These are phyloP conservation scores for Lolium multiflorum DNA, from an alignment of 176 grass and related monocot species.

Conservation along the genomic window DNA sequence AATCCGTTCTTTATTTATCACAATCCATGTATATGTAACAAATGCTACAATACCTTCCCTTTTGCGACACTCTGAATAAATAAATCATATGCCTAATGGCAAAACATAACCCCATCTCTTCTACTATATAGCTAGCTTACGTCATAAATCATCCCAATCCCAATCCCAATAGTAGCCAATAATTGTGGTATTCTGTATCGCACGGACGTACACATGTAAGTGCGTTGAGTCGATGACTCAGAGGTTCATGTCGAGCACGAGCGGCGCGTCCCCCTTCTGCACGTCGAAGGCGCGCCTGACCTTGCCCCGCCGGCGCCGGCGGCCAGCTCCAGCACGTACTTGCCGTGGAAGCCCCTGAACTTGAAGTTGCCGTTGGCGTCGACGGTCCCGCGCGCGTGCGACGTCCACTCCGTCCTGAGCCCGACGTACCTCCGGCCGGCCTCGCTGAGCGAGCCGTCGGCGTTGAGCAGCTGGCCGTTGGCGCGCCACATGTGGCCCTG, in stretches of 20 bases:
- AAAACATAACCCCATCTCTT: background rate
- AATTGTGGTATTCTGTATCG: too few species aligned
- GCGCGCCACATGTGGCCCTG: slow-evolving; percentile 63
- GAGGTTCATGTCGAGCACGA: slow-evolving; percentile 53
- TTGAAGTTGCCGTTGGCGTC: too few species aligned
- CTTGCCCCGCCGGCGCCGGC: slow-evolving; percentile 36
- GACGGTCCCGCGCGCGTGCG: too few species aligned
- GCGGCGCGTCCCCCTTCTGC: slow-evolving; percentile 51
- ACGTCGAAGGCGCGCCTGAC: slow-evolving; percentile 55
- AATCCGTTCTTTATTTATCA: too few species aligned
- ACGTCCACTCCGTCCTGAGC: slow-evolving; percentile 59
- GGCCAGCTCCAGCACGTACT: background rate
- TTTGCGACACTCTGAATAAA: too few species aligned
- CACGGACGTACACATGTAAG: background rate
- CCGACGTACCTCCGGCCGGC: slow-evolving; percentile 47
- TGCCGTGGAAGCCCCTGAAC: too few species aligned
- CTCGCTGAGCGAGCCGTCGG: slow-evolving; percentile 55
- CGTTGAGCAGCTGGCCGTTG: slow-evolving; percentile 52
- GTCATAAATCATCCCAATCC: background rate
- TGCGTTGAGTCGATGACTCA: background rate
- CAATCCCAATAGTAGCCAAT: background rate
- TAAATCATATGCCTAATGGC: background rate
- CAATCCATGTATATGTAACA: too few species aligned
- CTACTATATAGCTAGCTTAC: background rate
- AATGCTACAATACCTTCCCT: too few species aligned